Evolutionary conservation across 108 stramenopile species (phyloP).

Genomic region (Nitzschia putrida): DNA sequence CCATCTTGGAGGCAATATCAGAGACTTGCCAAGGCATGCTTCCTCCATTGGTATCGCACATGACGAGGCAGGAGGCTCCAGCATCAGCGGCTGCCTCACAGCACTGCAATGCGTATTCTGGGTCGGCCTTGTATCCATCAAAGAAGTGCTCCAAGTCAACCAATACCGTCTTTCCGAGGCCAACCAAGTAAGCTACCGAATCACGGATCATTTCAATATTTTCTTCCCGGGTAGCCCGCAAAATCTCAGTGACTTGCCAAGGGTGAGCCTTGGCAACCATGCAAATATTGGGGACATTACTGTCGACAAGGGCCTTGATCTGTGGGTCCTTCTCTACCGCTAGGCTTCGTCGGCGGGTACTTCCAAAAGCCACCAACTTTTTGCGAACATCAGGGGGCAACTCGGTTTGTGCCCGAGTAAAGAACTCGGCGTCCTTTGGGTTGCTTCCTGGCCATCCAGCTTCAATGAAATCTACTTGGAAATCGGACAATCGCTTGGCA

Average conservation of each 20-base stretch:
- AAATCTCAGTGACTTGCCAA: conserved; percentile 92
- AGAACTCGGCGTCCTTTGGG: conserved; percentile 93
- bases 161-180: conserved; percentile 62
- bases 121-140: conserved; percentile 84
- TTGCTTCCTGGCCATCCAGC: conserved; percentile 94
- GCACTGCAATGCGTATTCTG: conserved; percentile 71
- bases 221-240: conserved; percentile 81
- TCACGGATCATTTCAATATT: conserved; percentile 90
- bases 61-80: conserved; percentile 81
- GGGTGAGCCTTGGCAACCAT: conserved; percentile 91
- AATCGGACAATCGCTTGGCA: conserved; percentile 59
- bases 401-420: conserved; percentile 68
- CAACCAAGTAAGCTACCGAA: conserved; percentile 74
- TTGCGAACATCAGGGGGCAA: conserved; percentile 42
- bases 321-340: conserved; percentile 75
- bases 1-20: conserved; percentile 46
- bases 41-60: conserved; percentile 96
- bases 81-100: conserved; percentile 82
- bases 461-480: conserved; percentile 89
- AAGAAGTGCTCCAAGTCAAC: conserved; percentile 93
- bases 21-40: conserved; percentile 90
- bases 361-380: conserved; percentile 90
- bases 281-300: conserved; percentile 76
- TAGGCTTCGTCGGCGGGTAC: conserved; percentile 76
- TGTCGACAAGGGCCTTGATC: conserved; percentile 75